Evolutionary conservation across 163 green algal species (phyloP), one percentile per base, ranked within the genome.

Genomic region (Picocystis sp.): DNA sequence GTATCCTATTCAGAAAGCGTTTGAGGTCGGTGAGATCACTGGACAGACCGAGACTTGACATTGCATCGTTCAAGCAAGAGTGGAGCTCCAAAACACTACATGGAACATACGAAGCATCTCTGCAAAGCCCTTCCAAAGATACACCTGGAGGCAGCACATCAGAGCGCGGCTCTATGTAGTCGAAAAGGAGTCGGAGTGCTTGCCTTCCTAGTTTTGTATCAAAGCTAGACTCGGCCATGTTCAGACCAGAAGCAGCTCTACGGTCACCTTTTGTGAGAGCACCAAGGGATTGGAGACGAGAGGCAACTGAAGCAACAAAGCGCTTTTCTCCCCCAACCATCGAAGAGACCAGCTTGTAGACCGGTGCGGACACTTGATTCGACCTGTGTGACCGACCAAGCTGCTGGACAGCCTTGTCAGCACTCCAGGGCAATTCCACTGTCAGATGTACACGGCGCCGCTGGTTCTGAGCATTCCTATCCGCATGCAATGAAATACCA

Each of bases 341-440:
- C 1, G 77, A 88, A 48, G 72, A 71, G 19, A 88, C 55, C 45
- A 94, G 75, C 70, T 77, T 81, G 70, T 89, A 90, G 13, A 81
- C 50, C 22, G 81, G 81, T 0, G 62, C 71, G 0, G 56, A 72
- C 2, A 73, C 45, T 64, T 93, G 84, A 61, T 94, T 94, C 57
- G 77, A 83, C 41, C 87, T 67, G 66, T 96, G 87, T 23, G 69
- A 79, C 35, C 87, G 68, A 1, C 87, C 87, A 11, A 96, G 75
- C 73, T 94, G 84, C 73, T 96, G 87, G 34, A 96, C 89, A 46
- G 83, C 83, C 61, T 92, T 93, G 66, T 95, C 86, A 11, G 69
- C 74, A 22, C 49, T 70, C 83, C 84, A 96, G 35, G 86, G 83
- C 56, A 95, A 76, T 74, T 96, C 87, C 19, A 93, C 79, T 38